phyloP scores from a whole-genome alignment of 1,139 yeast species.

The Suhomyces anneliseae region DNA sequence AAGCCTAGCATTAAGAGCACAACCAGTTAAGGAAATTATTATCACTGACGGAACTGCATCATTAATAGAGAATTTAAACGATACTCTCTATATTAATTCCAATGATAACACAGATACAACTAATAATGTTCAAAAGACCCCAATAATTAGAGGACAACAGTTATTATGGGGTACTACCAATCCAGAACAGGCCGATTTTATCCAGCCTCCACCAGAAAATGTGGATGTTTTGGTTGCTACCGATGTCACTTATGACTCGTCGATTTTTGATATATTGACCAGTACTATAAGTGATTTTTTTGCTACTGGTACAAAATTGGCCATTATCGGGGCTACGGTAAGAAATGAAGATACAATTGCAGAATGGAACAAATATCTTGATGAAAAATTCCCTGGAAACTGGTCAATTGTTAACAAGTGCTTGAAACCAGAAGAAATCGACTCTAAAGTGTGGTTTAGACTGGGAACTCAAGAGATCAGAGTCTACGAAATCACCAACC shows the following conservation, averaged over 20 bases:
- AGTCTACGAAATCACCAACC: conserved; percentile 29
- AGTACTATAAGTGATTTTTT: conserved; percentile 47
- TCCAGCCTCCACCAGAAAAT: conserved; percentile 23
- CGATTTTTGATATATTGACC: conserved; percentile 57
- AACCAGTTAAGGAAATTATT: conserved; percentile 30
- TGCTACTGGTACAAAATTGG: conserved; percentile 27
- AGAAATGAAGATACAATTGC: conserved; percentile 60
- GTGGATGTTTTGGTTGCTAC: conserved; percentile 68
- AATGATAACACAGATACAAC: conserved; percentile 10
- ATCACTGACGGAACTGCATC: conserved; percentile 78
- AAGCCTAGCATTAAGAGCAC: conserved; percentile 52
- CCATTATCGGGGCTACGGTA: conserved; percentile 71
- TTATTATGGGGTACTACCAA: conserved; percentile 56
- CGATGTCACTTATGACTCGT: conserved; percentile 80
- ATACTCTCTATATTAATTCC: conserved; percentile 48
- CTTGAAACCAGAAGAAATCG: conserved; percentile 20
- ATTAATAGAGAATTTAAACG: conserved; percentile 53
- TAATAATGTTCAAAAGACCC: neutral
- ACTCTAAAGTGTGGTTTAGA: conserved; percentile 29
- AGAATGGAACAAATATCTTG: conserved; percentile 51
- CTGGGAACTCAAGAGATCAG: conserved; percentile 45
- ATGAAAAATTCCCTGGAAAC: conserved; percentile 19
- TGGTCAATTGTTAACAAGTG: conserved; percentile 26
- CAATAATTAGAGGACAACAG: conserved; percentile 23
- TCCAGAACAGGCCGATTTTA: conserved; percentile 27